A percentile compares a stretch with the other conserved stretches of the same genome.
Evolutionary conservation across 306 rosid species (phyloP).

Genomic region (Dicorynia guianensis): DNA sequence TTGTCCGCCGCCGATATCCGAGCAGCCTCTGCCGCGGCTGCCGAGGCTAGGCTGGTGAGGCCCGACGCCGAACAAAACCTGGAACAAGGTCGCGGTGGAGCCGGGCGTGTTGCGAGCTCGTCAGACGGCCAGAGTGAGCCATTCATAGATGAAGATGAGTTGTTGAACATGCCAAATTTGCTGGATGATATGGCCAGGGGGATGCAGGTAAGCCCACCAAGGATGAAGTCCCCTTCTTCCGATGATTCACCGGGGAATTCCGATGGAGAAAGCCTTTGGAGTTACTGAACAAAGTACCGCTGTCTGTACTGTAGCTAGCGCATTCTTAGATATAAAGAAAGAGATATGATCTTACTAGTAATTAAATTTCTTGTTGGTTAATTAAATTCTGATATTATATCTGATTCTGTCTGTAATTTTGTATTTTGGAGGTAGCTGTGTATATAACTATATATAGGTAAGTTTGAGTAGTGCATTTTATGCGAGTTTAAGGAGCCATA

Average conservation of each 20-base stretch:
- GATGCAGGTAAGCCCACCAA: constrained; percentile 70
- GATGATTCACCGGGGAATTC: constrained; percentile 54
- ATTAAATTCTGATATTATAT: not conserved
- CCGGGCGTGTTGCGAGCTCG: not conserved
- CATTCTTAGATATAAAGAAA: not conserved
- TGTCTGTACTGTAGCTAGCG: not conserved
- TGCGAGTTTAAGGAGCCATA: not conserved
- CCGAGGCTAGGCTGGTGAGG: constrained; percentile 46
- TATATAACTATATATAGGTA: not conserved
- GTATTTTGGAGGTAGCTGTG: not conserved
- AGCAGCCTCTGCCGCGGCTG: constrained; percentile 81
- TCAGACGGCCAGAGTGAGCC: constrained; percentile 14
- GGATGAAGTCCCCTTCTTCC: constrained; percentile 48
- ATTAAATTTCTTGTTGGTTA: not conserved
- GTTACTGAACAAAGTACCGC: constrained; percentile 23
- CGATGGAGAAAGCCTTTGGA: constrained; percentile 59
- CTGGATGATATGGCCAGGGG: constrained; percentile 66
- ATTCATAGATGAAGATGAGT: constrained; percentile 58
- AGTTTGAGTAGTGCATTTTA: not conserved
- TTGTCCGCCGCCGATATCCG: constrained; percentile 70
- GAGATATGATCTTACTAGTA: not conserved
- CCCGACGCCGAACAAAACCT: not conserved
- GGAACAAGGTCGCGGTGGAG: not conserved
- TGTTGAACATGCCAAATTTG: constrained; percentile 64
- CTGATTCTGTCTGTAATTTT: not conserved